Evolutionary conservation across 2,329 filamentous ascomycete species (phyloP).

Genomic region (Paecilomyces sp.): DNA sequence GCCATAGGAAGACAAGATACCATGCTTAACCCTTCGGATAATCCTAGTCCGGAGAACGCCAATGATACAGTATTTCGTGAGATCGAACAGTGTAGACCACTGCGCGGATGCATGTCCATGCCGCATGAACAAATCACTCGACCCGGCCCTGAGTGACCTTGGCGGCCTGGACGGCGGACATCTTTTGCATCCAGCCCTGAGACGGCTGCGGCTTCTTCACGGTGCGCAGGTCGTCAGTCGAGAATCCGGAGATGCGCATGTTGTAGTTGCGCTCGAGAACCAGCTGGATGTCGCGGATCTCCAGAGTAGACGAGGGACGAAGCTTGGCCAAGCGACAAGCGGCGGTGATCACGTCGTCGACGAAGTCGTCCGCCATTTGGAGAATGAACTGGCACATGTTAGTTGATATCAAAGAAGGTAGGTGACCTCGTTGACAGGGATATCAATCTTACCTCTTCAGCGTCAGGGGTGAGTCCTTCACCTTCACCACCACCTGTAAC

Average conservation of each 20-base stretch:
- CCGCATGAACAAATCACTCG: slow-evolving; percentile 18
- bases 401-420: slow-evolving; percentile 2
- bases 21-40: neutral
- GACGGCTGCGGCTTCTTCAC: slow-evolving; percentile 90
- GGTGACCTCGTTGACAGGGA: neutral
- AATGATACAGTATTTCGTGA: neutral
- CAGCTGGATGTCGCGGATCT: slow-evolving; percentile 79
- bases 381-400: slow-evolving; percentile 62
- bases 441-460: slow-evolving; percentile 70
- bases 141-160: slow-evolving; percentile 55
- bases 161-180: slow-evolving; percentile 90
- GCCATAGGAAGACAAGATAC: neutral
- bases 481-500: slow-evolving; percentile 75
- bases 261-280: slow-evolving; percentile 81
- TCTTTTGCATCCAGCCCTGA: slow-evolving; percentile 87
- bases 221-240: slow-evolving; percentile 86
- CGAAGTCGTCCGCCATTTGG: slow-evolving; percentile 84
- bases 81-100: neutral
- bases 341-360: slow-evolving; percentile 79
- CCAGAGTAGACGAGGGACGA: slow-evolving; percentile 80
- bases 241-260: slow-evolving; percentile 88
- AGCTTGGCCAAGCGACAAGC: slow-evolving; percentile 92
- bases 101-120: neutral
- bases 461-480: slow-evolving; percentile 78
- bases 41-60: neutral